Base-by-base conservation (phyloP, 352 stramenopile genomes). In the Phytopythium litorale region DNA sequence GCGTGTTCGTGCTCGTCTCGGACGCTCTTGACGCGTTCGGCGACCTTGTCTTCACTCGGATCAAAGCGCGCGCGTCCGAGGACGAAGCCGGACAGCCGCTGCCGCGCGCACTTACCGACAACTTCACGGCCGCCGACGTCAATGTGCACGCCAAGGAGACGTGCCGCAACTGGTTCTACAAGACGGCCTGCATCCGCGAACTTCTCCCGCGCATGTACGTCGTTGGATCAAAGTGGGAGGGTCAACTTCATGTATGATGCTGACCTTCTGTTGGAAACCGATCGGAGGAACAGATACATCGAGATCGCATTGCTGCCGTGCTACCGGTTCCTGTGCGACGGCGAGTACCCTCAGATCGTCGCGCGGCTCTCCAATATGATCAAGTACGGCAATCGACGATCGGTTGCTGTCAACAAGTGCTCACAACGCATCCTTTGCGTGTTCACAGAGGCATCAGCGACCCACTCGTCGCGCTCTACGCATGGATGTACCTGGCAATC, bases 91-190 rank as follows among this genome's bases (percentile, higher is more conserved):
- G 75, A 0, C 78, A 89, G 51, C 73, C 75, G 54, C 67, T 92
- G n/a, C 56, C 76, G 1, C 76, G 74, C 35, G 65, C 73, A 6
- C 63, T 97, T 4, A 58, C 73, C 1, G 82, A 91, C 11, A 64
- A 78, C 51, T 97, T 96, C 57, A 89, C 77, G 13, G 83, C 76
- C 50, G 76, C 70, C 7, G 87, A 98, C 46, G 75, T 97, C 13
- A 90, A 91, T 55, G 75, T 92, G 16, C 85, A 95, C 58, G 91
- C 92, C 0, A 94, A 89, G 16, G 92, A 97, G 68, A 98, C 87
- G 25, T 96, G 87, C 25, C 87, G 90, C 16, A 98, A 98, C 67
- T 98, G 92, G 92, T 97, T 98, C 58, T 97, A 97, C 83, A 98
- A 98, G 73, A 96, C 88, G 0, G 88, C 89, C 18, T 97, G 89